Percentiles rank a stretch among this genome's conserved stretches.
These are phyloP conservation scores for Coemansia sp. DNA, from an alignment of 192 early-diverging fungal genomes.

Conservation along the genomic window DNA sequence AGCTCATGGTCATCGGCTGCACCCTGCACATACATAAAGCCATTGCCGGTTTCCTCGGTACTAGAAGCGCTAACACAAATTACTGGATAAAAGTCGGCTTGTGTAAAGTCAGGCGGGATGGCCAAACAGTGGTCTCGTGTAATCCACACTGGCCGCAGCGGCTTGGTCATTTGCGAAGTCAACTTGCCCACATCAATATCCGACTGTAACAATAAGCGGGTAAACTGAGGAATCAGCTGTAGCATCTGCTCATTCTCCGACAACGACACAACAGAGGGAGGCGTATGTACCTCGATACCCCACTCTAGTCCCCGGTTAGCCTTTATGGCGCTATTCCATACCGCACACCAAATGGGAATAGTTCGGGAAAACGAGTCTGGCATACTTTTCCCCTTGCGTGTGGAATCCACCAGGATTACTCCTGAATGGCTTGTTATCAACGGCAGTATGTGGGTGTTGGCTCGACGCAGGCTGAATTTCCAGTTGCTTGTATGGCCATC, in stretches of 20 bases:
- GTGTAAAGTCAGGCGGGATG: constrained; percentile 51
- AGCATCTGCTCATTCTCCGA: constrained; percentile 74
- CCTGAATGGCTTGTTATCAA: constrained; percentile 57
- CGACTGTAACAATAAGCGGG: constrained; percentile 54
- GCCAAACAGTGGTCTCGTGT: constrained; percentile 56
- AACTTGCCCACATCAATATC: constrained; percentile 40
- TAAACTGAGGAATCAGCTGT: constrained; percentile 58
- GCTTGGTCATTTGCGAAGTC: constrained; percentile 52
- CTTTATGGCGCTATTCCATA: constrained; percentile 62
- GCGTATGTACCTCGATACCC: constrained; percentile 64
- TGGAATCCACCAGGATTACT: constrained; percentile 85
- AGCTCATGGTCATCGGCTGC: constrained; percentile 86
- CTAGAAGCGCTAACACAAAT: constrained; percentile 75
- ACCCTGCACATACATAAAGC: constrained; percentile 83
- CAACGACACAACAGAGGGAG: constrained; percentile 60
- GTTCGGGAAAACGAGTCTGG: constrained; percentile 85
- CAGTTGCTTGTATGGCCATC: constrained; percentile 86
- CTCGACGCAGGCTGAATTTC: constrained; percentile 77
- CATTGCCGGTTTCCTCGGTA: constrained; percentile 47
- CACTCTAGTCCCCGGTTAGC: constrained; percentile 28
- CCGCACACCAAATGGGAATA: constrained; percentile 85
- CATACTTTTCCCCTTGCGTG: constrained; percentile 77
- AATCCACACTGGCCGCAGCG: constrained; percentile 82
- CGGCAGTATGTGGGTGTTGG: constrained; percentile 72
- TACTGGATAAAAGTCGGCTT: constrained; percentile 67